Conservation (phyloP, 441 rosid genomes). For the Adansonia madagascariensis region DNA sequence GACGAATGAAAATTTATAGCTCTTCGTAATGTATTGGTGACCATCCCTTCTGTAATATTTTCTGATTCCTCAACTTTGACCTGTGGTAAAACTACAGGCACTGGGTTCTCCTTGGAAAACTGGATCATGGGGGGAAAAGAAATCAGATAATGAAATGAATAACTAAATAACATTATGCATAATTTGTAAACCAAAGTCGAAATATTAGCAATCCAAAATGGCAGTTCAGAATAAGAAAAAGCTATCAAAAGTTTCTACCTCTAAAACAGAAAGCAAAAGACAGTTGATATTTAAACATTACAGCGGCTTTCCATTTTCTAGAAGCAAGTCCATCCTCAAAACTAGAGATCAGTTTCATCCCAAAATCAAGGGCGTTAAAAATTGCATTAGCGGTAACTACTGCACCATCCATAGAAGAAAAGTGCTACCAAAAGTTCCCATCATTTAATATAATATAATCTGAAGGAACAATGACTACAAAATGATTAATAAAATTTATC, state of each 20-base stretch:
- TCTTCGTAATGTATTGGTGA: constrained; percentile 57
- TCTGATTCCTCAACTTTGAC: constrained; percentile 53
- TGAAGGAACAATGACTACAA: not conserved
- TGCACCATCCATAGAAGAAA: not conserved
- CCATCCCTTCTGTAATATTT: constrained; percentile 50
- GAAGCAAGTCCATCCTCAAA: not conserved
- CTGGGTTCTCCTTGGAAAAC: constrained; percentile 66
- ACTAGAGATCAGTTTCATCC: not conserved
- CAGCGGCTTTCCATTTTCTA: not conserved
- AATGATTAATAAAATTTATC: constrained; percentile 2
- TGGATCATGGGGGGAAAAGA: constrained; percentile 32
- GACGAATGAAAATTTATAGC: constrained; percentile 69
- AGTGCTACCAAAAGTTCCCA: constrained; percentile 3
- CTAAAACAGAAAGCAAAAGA: constrained; percentile 9
- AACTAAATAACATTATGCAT: not conserved
- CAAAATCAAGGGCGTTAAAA: not conserved
- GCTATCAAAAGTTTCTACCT: not conserved
- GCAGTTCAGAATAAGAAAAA: not conserved
- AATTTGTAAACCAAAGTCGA: not conserved
- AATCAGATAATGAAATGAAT: constrained; percentile 4
- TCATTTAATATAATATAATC: not conserved
- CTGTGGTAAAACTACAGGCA: constrained; percentile 47
- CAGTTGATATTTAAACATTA: not conserved
- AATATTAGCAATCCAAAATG: not conserved
- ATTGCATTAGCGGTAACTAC: not conserved